These are phyloP conservation scores for Brachypodium distachyon DNA, from an alignment of 202 grass and related monocot genomes.

Conservation along the genomic window DNA sequence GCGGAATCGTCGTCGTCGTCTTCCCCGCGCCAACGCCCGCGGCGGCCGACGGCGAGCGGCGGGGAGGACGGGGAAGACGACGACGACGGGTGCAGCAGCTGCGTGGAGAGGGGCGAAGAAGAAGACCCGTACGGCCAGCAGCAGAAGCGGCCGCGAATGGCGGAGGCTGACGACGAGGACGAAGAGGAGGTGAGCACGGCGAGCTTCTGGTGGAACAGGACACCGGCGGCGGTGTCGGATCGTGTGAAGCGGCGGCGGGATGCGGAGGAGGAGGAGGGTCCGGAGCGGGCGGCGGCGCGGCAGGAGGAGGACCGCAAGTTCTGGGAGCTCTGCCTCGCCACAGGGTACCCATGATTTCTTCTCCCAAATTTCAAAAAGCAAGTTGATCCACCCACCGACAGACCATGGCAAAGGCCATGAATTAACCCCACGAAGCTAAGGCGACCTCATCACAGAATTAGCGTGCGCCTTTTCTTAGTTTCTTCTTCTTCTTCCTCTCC, in stretches of 20 bases:
- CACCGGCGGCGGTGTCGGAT: not conserved
- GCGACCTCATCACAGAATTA: too few relatives aligned
- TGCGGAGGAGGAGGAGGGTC: conserved; percentile 17
- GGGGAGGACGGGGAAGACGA: not conserved
- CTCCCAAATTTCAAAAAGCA: too few relatives aligned
- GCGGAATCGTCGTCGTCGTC: conserved; percentile 35
- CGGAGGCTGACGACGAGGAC: not conserved
- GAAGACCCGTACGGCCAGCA: not conserved
- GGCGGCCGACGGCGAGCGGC: not conserved
- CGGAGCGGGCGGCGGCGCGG: conserved; percentile 30
- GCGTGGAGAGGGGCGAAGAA: conserved; percentile 17
- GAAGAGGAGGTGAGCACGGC: not conserved
- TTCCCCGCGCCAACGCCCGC: too few relatives aligned
- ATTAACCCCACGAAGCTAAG: too few relatives aligned
- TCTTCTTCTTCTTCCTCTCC: not conserved
- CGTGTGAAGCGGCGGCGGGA: not conserved
- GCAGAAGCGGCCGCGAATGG: not conserved
- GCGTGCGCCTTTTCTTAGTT: not conserved
- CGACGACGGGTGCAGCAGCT: conserved; percentile 42
- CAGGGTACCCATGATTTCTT: conserved; percentile 51
- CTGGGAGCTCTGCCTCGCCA: conserved; percentile 75
- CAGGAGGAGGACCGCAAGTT: conserved; percentile 81
- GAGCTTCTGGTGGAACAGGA: conserved; percentile 18
- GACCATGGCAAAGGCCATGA: not conserved
- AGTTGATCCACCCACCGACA: too few relatives aligned